These are phyloP conservation scores for Metahyphopichia silvanorum DNA, from an alignment of 805 yeast genomes.

Conservation along the genomic window DNA sequence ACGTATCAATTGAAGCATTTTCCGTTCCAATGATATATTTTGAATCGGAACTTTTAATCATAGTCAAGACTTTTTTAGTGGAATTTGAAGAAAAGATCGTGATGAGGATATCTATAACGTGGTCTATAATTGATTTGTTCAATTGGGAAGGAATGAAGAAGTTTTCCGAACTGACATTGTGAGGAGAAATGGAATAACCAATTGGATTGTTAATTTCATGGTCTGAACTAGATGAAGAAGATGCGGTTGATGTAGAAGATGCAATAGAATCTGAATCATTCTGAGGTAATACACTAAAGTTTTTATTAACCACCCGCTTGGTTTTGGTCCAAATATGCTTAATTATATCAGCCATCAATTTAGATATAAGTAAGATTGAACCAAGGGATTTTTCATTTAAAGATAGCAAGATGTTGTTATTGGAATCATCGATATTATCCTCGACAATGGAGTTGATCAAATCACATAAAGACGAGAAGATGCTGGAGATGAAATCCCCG, in stretches of 20 bases:
- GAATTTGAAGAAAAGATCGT: background rate
- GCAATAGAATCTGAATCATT: no score
- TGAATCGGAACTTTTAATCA: slow-evolving; percentile 1
- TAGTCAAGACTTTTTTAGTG: background rate
- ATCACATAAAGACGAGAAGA: slow-evolving; percentile 18
- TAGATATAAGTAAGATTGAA: slow-evolving; percentile 29
- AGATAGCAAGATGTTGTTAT: slow-evolving; percentile 18
- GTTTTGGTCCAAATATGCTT: slow-evolving; percentile 27
- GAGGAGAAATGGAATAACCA: background rate
- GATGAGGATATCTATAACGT: slow-evolving; percentile 1
- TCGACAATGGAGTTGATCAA: slow-evolving; percentile 20
- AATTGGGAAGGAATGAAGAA: background rate
- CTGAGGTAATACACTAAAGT: no score
- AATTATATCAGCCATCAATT: slow-evolving; percentile 26
- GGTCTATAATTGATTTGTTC: background rate
- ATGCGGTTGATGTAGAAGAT: no score
- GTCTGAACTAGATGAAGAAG: slow-evolving; percentile 69
- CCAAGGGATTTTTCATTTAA: slow-evolving; percentile 28
- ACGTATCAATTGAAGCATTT: slow-evolving; percentile 1
- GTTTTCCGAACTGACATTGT: background rate
- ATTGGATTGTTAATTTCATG: slow-evolving; percentile 44
- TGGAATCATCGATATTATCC: slow-evolving; percentile 10
- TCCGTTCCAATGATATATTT: no score
- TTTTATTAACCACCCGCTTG: no score
- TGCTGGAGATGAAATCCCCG: slow-evolving; percentile 18